Conservation (phyloP, 1,139 yeast genomes). For the Lodderomyces orthopsilosis region DNA sequence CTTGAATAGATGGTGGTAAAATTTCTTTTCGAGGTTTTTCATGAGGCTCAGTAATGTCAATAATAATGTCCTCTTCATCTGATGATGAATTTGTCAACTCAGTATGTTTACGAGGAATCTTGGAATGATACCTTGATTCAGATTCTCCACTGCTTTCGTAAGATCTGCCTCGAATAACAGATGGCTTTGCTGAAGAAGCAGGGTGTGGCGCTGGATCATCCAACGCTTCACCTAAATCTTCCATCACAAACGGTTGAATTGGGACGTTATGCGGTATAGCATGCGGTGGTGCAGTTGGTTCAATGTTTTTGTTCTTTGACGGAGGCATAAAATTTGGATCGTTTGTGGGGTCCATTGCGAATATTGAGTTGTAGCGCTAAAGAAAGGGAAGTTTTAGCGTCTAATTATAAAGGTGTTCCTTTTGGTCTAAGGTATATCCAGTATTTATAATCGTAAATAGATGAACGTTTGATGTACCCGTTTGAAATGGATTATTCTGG, state of each 20-base stretch:
- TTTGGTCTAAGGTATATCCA: neutral
- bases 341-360: slow-evolving; percentile 70
- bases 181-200: slow-evolving; percentile 15
- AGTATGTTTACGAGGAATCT: slow-evolving; percentile 43
- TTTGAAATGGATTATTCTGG: neutral
- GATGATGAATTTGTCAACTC: slow-evolving; percentile 35
- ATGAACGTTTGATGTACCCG: neutral
- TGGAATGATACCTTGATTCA: slow-evolving; percentile 24
- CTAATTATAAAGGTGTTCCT: neutral
- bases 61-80: slow-evolving; percentile 26
- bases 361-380: neutral
- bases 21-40: slow-evolving; percentile 13
- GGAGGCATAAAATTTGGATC: slow-evolving; percentile 80
- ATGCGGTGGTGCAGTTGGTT: slow-evolving; percentile 71
- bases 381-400: neutral
- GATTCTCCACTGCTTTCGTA: slow-evolving; percentile 11
- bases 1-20: slow-evolving; percentile 47
- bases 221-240: slow-evolving; percentile 66
- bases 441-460: neutral
- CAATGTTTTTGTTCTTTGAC: slow-evolving; percentile 53
- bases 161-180: slow-evolving; percentile 6
- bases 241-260: slow-evolving; percentile 69
- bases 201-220: slow-evolving; percentile 74
- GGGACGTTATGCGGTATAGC: slow-evolving; percentile 76
- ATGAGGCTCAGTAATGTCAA: neutral